phyloP scores from a whole-genome alignment of 2,329 filamentous ascomycete genomes.

The Claviceps sp. region DNA sequence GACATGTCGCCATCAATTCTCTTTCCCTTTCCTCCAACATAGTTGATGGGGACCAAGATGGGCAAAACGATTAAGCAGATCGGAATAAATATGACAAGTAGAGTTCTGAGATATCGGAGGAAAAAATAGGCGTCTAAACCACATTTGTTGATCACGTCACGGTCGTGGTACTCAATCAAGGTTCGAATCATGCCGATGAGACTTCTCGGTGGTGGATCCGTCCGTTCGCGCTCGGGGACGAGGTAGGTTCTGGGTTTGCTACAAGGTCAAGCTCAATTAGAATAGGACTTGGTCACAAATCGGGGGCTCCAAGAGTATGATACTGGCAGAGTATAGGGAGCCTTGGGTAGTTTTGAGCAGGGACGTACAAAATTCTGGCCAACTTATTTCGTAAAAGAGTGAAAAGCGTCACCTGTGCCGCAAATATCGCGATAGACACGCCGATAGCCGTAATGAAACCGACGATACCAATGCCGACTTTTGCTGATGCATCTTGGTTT shows the following conservation, averaged over 20 bases:
- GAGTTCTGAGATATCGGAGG: slow-evolving; percentile 63
- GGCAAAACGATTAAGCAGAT: slow-evolving; percentile 68
- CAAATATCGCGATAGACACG: slow-evolving; percentile 49
- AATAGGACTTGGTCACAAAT: background rate
- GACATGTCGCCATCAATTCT: slow-evolving; percentile 26
- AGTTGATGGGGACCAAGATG: slow-evolving; percentile 77
- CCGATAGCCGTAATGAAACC: slow-evolving; percentile 51
- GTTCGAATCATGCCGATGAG: slow-evolving; percentile 38
- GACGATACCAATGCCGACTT: slow-evolving; percentile 27
- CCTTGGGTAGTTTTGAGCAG: background rate
- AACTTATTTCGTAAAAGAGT: slow-evolving; percentile 64
- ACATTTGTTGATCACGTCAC: slow-evolving; percentile 87
- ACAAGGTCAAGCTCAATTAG: background rate
- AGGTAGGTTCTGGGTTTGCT: slow-evolving; percentile 77
- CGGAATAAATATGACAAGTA: slow-evolving; percentile 85
- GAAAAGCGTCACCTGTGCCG: slow-evolving; percentile 55
- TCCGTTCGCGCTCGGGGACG: slow-evolving; percentile 73
- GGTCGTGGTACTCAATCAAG: slow-evolving; percentile 55
- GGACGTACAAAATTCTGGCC: slow-evolving; percentile 64
- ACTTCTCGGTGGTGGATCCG: slow-evolving; percentile 53
- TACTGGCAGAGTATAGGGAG: slow-evolving; percentile 5
- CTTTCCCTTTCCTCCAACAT: slow-evolving; percentile 52
- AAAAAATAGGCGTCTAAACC: slow-evolving; percentile 97
- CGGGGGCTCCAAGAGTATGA: background rate
- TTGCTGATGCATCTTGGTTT: slow-evolving; percentile 22